Percentiles rank a stretch among this genome's conserved stretches.
phyloP scores from a whole-genome alignment of 1,139 yeast genomes.

The Torulaspora globosa region DNA sequence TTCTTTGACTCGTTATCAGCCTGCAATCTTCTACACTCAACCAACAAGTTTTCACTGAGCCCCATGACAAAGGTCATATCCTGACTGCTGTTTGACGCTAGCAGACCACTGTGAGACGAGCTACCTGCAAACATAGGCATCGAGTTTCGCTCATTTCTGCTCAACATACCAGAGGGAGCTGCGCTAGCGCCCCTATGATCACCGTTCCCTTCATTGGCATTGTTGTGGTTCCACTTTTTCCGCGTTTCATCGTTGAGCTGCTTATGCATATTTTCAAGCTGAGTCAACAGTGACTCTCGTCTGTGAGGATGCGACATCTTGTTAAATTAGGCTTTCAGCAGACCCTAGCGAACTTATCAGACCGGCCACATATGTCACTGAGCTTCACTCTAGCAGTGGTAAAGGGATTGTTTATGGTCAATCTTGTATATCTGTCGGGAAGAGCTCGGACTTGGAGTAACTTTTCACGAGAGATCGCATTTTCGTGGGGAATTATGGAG shows the following conservation, averaged over 20 bases:
- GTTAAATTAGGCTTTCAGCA: not conserved
- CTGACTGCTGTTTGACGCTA: conserved; percentile 37
- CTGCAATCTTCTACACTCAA: conserved; percentile 74
- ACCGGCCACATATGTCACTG: not conserved
- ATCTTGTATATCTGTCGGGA: conserved; percentile 2
- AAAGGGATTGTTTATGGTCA: not conserved
- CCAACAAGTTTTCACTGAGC: conserved; percentile 69
- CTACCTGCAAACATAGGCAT: conserved; percentile 34
- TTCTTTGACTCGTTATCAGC: conserved; percentile 60
- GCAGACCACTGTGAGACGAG: conserved; percentile 26
- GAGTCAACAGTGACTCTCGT: conserved; percentile 34
- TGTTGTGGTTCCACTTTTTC: conserved; percentile 14
- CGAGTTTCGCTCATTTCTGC: conserved; percentile 34
- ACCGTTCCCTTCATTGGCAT: conserved; percentile 15
- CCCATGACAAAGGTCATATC: conserved; percentile 82
- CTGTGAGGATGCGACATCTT: conserved; percentile 12
- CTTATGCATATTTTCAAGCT: conserved; percentile 57
- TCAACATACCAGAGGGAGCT: conserved; percentile 33
- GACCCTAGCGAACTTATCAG: not conserved
- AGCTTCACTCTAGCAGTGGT: not conserved
- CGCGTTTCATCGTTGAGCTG: conserved; percentile 41
- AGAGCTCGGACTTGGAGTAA: not conserved
- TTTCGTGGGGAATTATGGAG: not conserved
- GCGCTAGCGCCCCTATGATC: conserved; percentile 17
- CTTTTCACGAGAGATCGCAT: not conserved